Evolutionary conservation across 495 filamentous ascomycete species (phyloP), one percentile per base, ranked within the genome.

Genomic region (Aspergillus mulundensis): DNA sequence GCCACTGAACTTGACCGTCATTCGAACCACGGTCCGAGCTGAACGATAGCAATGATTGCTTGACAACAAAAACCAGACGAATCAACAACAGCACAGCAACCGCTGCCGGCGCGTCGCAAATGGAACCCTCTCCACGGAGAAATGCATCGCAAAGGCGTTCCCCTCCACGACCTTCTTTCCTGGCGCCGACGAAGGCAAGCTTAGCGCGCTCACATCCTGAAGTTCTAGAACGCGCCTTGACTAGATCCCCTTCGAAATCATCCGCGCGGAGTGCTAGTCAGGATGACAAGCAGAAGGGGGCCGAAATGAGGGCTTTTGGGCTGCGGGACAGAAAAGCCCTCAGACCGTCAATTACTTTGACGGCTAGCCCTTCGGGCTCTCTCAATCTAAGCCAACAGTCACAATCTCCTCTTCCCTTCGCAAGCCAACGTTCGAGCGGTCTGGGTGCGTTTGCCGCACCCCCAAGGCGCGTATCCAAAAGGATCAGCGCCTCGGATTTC

Each of bases 131-230:
- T 43, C 54, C 67, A 20, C 51, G 71, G 57, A 67, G 65, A 56
- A 54, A 60, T 51, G 57, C 61, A 36, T 43, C 56, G 11, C 39
- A 44, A 60, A 61, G 51, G 44, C 66, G 57, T 39, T 63, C 71
- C 40, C 59, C 61, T 11, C 49, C 58, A 28, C 79, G 79, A 5
- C 78, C 80, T 0, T 87, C 85, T 0, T 88, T 84, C 62, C 80
- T 81, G 41, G 86, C 85, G 4, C 87, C 86, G 4, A 88, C 84
- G 0, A 81, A 78, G 59, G 77, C 84, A 5, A 87, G 81, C 60
- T 65, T 88, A 16, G 80, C 84, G 58, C 80, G 81, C 62, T 80
- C 82, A 57, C 80, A 87, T 61, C 83, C 86, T 7, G 81, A 81
- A 7, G 68, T 84, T 15, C 60, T 86, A 41, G 70, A 76, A 45